These are phyloP conservation scores for Schwanniomyces etchellsii DNA, from an alignment of 1,139 yeast species.

Conservation along the genomic window DNA sequence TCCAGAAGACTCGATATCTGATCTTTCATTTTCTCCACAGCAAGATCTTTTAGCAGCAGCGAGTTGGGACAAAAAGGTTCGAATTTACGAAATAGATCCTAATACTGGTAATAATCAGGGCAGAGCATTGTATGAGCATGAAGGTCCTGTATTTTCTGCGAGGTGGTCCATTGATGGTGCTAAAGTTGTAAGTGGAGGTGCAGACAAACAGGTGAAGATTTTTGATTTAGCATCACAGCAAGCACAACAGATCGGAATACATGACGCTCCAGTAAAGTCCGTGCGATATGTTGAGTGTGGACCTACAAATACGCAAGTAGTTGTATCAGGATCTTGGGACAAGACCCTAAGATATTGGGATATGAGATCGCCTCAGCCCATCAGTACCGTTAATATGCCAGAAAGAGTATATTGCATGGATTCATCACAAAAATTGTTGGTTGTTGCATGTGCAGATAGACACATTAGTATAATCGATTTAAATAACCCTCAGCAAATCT, in stretches of 20 bases:
- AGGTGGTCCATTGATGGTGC: slow-evolving; percentile 87
- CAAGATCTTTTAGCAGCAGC: slow-evolving; percentile 78
- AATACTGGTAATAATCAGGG: slow-evolving; percentile 72
- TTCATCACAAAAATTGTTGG: slow-evolving; percentile 70
- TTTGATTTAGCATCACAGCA: slow-evolving; percentile 84
- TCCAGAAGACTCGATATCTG: slow-evolving; percentile 91
- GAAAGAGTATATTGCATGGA: slow-evolving; percentile 94
- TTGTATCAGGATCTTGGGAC: slow-evolving; percentile 96
- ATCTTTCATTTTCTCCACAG: slow-evolving; percentile 85
- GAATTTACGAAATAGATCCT: slow-evolving; percentile 81
- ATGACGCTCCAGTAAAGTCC: slow-evolving; percentile 72
- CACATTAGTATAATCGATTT: slow-evolving; percentile 75
- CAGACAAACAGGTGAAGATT: slow-evolving; percentile 81
- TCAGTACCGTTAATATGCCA: slow-evolving; percentile 76
- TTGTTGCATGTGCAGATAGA: slow-evolving; percentile 90
- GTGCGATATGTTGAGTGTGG: slow-evolving; percentile 82
- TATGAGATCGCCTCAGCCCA: slow-evolving; percentile 78
- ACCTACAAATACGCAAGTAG: slow-evolving; percentile 72
- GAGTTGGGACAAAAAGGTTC: slow-evolving; percentile 93
- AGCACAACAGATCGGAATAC: slow-evolving; percentile 77
- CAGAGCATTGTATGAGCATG: slow-evolving; percentile 84
- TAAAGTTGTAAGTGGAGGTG: slow-evolving; percentile 85
- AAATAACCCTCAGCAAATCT: slow-evolving; percentile 77
- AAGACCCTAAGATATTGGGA: slow-evolving; percentile 94
- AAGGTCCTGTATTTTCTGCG: slow-evolving; percentile 78